phyloP scores from a whole-genome alignment of 179 eudicot genomes.

The Beta corolliflora region DNA sequence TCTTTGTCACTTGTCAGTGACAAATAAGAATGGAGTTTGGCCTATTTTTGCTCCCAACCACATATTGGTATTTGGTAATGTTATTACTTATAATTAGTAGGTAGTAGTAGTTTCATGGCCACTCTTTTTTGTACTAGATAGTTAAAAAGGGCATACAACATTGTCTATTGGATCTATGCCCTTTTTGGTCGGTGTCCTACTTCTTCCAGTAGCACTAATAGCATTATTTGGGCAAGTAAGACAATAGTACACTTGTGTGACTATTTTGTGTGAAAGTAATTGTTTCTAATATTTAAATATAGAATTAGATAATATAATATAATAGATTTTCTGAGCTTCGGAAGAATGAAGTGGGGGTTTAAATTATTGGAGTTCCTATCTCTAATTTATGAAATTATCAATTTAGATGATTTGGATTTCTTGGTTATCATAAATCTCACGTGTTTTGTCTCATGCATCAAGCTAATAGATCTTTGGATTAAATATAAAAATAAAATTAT shows the following conservation, averaged over 20 bases:
- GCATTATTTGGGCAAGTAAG: background rate
- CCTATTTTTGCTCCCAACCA: conserved; percentile 11
- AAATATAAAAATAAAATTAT: too few relatives aligned
- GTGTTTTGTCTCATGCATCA: too few relatives aligned
- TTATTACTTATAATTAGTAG: background rate
- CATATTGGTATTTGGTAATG: background rate
- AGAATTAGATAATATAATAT: too few relatives aligned
- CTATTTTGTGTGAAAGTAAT: background rate
- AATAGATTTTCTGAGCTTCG: too few relatives aligned
- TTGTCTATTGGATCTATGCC: conserved; percentile 11
- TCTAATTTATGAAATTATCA: too few relatives aligned
- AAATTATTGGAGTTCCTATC: too few relatives aligned
- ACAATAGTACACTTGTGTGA: background rate
- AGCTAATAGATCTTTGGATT: too few relatives aligned
- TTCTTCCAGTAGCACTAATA: background rate
- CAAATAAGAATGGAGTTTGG: background rate
- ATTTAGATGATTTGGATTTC: too few relatives aligned
- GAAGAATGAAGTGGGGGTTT: too few relatives aligned
- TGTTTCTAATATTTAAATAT: background rate
- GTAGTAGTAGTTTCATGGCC: conserved; percentile 5
- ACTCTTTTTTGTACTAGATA: conserved; percentile 16
- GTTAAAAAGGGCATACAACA: conserved; percentile 2
- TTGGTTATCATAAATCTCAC: too few relatives aligned
- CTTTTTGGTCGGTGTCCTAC: conserved; percentile 8
- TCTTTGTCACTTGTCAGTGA: conserved; percentile 28